Percentiles rank a stretch among this genome's conserved stretches.
phyloP scores from a whole-genome alignment of 164 flowering plant species.

The Aristolochia californica region DNA sequence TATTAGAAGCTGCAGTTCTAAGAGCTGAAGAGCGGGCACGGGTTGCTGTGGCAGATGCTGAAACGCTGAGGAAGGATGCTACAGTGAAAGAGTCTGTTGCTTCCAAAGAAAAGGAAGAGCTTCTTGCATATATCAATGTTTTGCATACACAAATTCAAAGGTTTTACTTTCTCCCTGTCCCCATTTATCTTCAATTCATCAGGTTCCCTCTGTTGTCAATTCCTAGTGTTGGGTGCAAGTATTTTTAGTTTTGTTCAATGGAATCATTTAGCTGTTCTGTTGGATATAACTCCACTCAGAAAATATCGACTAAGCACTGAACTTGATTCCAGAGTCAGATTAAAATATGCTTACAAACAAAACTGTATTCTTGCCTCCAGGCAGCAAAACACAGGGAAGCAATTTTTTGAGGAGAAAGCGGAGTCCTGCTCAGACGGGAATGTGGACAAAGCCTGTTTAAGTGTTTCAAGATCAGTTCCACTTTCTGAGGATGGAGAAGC shows the following conservation, averaged over 20 bases:
- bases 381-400: conserved; percentile 51
- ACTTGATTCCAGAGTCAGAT: too few species aligned
- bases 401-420: conserved; percentile 58
- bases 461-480: conserved; percentile 46
- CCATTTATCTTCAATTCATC: not conserved
- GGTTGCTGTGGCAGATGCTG: conserved; percentile 67
- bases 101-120: conserved; percentile 65
- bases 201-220: too few species aligned
- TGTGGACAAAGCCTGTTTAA: conserved; percentile 87
- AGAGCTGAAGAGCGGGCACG: conserved; percentile 92
- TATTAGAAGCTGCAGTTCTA: conserved; percentile 78
- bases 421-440: conserved; percentile 64
- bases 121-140: conserved; percentile 47
- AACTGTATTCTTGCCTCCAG: conserved; percentile 21
- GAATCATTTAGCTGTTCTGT: too few species aligned
- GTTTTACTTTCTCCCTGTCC: conserved; percentile 21
- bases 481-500: conserved; percentile 34
- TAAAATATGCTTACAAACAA: too few species aligned
- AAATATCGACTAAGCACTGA: too few species aligned
- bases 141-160: conserved; percentile 78
- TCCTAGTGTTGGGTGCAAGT: too few species aligned
- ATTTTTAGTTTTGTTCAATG: too few species aligned
- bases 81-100: conserved; percentile 53
- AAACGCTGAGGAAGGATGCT: conserved; percentile 65
- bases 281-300: too few species aligned